Evolutionary conservation across 306 rosid genomes (phyloP), one percentile per base, ranked within the genome.

Genomic region (Cucurbita moschata): DNA sequence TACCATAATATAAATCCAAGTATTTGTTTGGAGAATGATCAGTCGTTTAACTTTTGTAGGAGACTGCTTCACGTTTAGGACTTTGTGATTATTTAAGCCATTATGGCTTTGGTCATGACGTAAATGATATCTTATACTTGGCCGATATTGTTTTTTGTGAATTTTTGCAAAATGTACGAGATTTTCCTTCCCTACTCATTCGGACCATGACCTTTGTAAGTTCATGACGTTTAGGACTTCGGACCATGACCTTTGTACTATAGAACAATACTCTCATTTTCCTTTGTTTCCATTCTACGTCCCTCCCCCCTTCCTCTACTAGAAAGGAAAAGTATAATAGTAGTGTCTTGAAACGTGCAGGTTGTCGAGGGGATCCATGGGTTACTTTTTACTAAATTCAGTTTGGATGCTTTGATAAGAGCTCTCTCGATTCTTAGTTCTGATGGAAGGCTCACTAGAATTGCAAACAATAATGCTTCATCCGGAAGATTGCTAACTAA

Each of bases 121-220:
- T 85, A 76, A 79, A 84, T 76, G 69, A 85, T 74, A 85, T 88
- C 76, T 70, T 95, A 78, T 82, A 84, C 59, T 84, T 89, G 88
- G 96, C 99, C 77, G 97, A 95, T 82, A 82, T 95, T 77, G 77
- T 91, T 76, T 80, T 95, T 53, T 89, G 91, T 57, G 99, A 92
- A 81, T 88, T 96, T 82, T 82, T 87, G 44, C 99, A 89, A 86
- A 87, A 89, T 75, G 82, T 78, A 66, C 99, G 86, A 80, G 95
- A 88, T 70, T 91, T 95, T 85, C 97, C 99, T 74, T 88, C 96
- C 73, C 83, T 91, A 67, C 86, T 91, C 69, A 79, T 88, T 58
- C 87, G 90, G 79, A 90, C 99, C 73, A 91, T 95, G 99, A 75
- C 96, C 76, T 89, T 89, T 43, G 43, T n/a, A 21, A 19, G 21